phyloP scores from a whole-genome alignment of 768 basidiomycete genomes.

The Termitomyces sp. region DNA sequence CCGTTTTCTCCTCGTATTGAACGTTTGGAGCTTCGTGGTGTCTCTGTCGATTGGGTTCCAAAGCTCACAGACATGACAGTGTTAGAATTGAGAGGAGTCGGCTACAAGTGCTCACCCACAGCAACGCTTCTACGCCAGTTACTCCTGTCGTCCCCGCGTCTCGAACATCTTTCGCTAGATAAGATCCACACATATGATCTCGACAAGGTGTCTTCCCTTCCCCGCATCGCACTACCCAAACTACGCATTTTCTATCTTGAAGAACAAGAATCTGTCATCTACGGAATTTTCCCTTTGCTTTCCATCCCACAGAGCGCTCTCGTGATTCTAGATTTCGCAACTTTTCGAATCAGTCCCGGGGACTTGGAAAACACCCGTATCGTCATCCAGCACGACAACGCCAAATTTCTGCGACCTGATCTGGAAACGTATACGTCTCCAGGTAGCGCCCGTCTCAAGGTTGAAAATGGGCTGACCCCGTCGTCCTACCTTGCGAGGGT shows the following conservation, averaged over 20 bases:
- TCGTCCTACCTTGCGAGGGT: background rate
- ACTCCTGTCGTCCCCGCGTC: slow-evolving; percentile 1
- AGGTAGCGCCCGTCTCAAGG: slow-evolving; percentile 2
- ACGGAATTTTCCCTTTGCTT: too few species aligned
- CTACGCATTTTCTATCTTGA: slow-evolving; percentile 3
- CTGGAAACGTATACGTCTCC: background rate
- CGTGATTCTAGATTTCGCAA: background rate
- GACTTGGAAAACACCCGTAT: slow-evolving; percentile 1
- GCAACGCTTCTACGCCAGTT: background rate
- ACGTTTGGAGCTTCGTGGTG: slow-evolving; percentile 1
- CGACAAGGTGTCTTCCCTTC: background rate
- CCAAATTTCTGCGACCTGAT: slow-evolving; percentile 4
- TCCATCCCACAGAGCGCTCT: background rate
- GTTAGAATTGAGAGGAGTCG: background rate
- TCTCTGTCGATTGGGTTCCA: slow-evolving; percentile 3
- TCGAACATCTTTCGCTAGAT: slow-evolving; percentile 6
- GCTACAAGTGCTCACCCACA: background rate
- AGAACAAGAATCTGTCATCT: background rate
- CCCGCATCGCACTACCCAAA: background rate
- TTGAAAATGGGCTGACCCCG: background rate
- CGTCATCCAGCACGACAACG: background rate
- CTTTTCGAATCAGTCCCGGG: background rate
- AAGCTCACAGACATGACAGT: slow-evolving; percentile 2
- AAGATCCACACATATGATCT: background rate
- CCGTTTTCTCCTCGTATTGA: background rate